Percentiles rank a stretch among this genome's conserved stretches.
Conservation (phyloP, 805 yeast genomes). For the Diddensiella transvaalensis region DNA sequence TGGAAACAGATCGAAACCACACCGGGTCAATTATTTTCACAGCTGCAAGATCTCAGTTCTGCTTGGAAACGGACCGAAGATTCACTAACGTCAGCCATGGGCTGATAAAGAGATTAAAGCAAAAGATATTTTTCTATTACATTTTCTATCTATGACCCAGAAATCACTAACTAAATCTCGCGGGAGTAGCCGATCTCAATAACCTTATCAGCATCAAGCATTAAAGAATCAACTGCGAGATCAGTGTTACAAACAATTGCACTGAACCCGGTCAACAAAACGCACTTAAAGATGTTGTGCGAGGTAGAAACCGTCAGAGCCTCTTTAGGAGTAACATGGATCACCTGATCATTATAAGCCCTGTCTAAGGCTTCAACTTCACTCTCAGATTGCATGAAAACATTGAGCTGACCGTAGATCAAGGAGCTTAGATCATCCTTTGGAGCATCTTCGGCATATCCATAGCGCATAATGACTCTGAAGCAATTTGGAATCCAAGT, state of each 20-base stretch:
- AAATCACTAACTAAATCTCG: not conserved
- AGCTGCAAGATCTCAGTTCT: no score
- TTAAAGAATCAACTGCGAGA: constrained; percentile 1
- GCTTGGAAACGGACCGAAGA: no score
- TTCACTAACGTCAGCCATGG: no score
- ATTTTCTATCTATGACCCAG: no score
- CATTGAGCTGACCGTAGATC: constrained; percentile 3
- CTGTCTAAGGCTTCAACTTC: constrained; percentile 1
- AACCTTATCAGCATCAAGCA: constrained; percentile 5
- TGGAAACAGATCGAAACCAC: no score
- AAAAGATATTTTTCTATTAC: no score
- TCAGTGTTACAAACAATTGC: constrained; percentile 5
- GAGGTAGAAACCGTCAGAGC: not conserved
- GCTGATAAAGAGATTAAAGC: no score
- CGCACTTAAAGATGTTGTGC: constrained; percentile 4
- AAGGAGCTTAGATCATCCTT: constrained; percentile 7
- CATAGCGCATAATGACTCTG: constrained; percentile 14
- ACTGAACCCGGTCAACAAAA: constrained; percentile 2
- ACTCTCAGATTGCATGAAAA: not conserved
- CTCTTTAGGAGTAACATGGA: constrained; percentile 11
- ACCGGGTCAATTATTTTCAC: no score
- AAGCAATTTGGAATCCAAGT: constrained; percentile 12
- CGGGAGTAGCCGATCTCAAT: constrained; percentile 10
- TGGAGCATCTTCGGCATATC: constrained; percentile 15
- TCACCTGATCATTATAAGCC: constrained; percentile 10